These are phyloP conservation scores for Isabelozyma heimii DNA, from an alignment of 805 yeast species.

Conservation along the genomic window DNA sequence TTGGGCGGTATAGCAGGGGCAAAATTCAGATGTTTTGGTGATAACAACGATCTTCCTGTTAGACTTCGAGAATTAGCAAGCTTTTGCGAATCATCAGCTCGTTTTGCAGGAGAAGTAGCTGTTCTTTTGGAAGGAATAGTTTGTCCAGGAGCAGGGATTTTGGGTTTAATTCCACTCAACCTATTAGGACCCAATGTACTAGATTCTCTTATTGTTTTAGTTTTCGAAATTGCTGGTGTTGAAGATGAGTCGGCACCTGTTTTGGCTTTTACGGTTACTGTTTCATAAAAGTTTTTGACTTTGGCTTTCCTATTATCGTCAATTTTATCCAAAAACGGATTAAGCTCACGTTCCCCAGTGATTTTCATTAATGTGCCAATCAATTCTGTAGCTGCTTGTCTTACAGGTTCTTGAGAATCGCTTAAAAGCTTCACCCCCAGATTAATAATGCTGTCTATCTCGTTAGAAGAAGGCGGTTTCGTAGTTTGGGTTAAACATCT, in stretches of 20 bases:
- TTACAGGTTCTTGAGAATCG: conserved; percentile 82
- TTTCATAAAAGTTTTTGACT: conserved; percentile 56
- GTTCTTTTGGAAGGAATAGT: conserved; percentile 64
- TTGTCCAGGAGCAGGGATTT: conserved; percentile 18
- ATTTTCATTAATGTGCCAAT: conserved; percentile 82
- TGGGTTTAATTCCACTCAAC: conserved; percentile 1
- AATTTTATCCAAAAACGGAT: conserved; percentile 57
- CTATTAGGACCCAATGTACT: conserved; percentile 3
- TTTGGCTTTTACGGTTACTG: conserved; percentile 49
- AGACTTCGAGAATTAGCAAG: conserved; percentile 34
- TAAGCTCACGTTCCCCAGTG: conserved; percentile 70
- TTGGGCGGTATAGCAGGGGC: neutral
- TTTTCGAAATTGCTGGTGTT: conserved; percentile 13
- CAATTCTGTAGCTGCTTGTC: conserved; percentile 73
- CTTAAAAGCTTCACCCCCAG: conserved; percentile 60
- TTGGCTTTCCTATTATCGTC: conserved; percentile 74
- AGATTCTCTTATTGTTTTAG: conserved; percentile 6
- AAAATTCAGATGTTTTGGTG: conserved; percentile 13
- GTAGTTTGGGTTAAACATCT: conserved; percentile 57
- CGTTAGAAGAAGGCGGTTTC: conserved; percentile 47
- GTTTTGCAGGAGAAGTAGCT: conserved; percentile 68
- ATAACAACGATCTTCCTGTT: conserved; percentile 41
- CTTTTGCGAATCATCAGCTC: conserved; percentile 28
- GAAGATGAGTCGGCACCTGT: conserved; percentile 2
- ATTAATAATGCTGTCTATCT: conserved; percentile 57